Evolutionary conservation across 768 basidiomycete genomes (phyloP).

Genomic region (Lactarius hatsudake): DNA sequence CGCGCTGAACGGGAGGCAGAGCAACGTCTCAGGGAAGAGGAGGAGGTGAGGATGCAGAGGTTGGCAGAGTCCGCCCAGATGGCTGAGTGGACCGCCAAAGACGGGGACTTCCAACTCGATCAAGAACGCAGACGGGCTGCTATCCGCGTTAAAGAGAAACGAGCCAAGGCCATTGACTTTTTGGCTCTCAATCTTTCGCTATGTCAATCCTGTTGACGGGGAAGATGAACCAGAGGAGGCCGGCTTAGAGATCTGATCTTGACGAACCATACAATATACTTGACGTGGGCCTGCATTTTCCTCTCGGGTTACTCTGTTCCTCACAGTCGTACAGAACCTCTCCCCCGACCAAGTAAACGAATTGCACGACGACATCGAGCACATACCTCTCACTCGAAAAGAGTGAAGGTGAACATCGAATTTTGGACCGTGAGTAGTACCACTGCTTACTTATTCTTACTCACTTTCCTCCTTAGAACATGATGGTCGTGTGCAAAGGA

Average conservation of each 20-base stretch:
- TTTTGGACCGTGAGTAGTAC: slow-evolving; percentile 85
- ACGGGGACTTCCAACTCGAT: slow-evolving; percentile 95
- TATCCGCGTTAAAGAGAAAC: slow-evolving; percentile 92
- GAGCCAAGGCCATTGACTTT: slow-evolving; percentile 99
- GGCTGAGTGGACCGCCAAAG: slow-evolving; percentile 97
- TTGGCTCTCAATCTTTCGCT: slow-evolving; percentile 92
- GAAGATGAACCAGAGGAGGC: slow-evolving; percentile 75
- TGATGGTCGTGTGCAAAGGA: slow-evolving; percentile 98
- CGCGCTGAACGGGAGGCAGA: slow-evolving; percentile 94
- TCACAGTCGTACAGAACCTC: slow-evolving; percentile 57
- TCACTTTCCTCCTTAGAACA: slow-evolving; percentile 56
- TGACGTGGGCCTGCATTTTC: slow-evolving; percentile 57
- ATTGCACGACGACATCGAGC: slow-evolving; percentile 90
- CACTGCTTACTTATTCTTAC: background rate
- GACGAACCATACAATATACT: slow-evolving; percentile 99
- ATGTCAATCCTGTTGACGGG: slow-evolving; percentile 71
- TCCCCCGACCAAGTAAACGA: slow-evolving; percentile 87
- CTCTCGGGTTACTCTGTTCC: background rate
- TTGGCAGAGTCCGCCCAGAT: slow-evolving; percentile 94
- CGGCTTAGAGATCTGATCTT: slow-evolving; percentile 93
- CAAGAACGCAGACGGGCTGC: slow-evolving; percentile 89
- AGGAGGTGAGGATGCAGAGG: slow-evolving; percentile 84
- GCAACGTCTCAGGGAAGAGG: slow-evolving; percentile 83
- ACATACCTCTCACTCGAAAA: slow-evolving; percentile 87
- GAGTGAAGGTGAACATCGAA: slow-evolving; percentile 80